These are phyloP conservation scores for Epichloe gansuensis DNA, from an alignment of 2,329 filamentous ascomycete genomes.

Conservation along the genomic window DNA sequence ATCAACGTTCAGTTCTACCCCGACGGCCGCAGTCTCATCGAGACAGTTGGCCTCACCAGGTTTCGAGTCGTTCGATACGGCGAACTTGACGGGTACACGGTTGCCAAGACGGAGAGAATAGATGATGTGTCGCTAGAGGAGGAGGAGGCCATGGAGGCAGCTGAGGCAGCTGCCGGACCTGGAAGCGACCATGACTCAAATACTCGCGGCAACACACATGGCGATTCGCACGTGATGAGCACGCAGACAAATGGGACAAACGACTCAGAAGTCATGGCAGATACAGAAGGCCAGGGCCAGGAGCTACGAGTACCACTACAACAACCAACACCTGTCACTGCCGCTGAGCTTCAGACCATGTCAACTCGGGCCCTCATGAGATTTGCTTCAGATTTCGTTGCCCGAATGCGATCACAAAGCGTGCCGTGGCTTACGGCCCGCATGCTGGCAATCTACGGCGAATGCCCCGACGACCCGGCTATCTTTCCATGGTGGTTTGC, in stretches of 20 bases:
- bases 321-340: background rate
- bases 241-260: background rate
- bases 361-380: slow-evolving; percentile 61
- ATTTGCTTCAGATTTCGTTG: slow-evolving; percentile 54
- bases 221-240: background rate
- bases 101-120: slow-evolving; percentile 64
- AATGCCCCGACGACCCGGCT: slow-evolving; percentile 63
- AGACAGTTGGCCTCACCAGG: slow-evolving; percentile 63
- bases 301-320: background rate
- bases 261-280: background rate
- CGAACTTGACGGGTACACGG: slow-evolving; percentile 61
- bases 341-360: slow-evolving; percentile 27
- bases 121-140: slow-evolving; percentile 74
- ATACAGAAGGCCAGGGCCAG: background rate
- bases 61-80: slow-evolving; percentile 59
- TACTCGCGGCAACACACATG: background rate
- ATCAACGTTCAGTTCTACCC: slow-evolving; percentile 59
- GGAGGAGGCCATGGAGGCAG: slow-evolving; percentile 64
- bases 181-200: background rate
- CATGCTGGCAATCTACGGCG: slow-evolving; percentile 63
- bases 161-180: slow-evolving; percentile 32
- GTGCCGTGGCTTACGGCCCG: slow-evolving; percentile 64
- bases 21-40: slow-evolving; percentile 72
- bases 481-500: slow-evolving; percentile 87
- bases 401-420: slow-evolving; percentile 53